Percentiles rank a stretch among this genome's conserved stretches.
Evolutionary conservation across 805 yeast genomes (phyloP).

Genomic region (Grigorovia transvaalensis): DNA sequence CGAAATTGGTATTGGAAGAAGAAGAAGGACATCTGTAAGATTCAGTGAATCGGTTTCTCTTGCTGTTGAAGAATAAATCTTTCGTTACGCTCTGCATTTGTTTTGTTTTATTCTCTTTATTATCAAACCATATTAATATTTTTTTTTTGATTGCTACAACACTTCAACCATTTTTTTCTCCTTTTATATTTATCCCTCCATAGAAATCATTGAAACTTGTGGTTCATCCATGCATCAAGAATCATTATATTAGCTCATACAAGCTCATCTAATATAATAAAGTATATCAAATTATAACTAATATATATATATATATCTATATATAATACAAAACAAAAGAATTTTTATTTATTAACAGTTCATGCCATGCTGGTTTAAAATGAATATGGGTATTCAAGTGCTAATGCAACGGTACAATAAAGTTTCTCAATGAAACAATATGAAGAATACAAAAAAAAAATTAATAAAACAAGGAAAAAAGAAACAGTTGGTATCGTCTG

Average conservation of each 20-base stretch:
- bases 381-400: too few relatives aligned
- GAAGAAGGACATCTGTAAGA: slow-evolving; percentile 55
- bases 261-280: background rate
- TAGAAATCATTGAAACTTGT: too few relatives aligned
- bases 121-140: too few relatives aligned
- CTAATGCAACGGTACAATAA: too few relatives aligned
- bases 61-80: slow-evolving; percentile 30
- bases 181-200: too few relatives aligned
- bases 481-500: background rate
- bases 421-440: too few relatives aligned
- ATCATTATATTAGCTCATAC: background rate
- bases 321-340: background rate
- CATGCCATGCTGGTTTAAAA: background rate
- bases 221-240: too few relatives aligned
- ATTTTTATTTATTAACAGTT: background rate
- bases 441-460: too few relatives aligned
- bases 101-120: background rate
- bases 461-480: background rate
- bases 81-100: too few relatives aligned
- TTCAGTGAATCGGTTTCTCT: slow-evolving; percentile 53
- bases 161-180: too few relatives aligned
- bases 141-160: too few relatives aligned
- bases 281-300: background rate
- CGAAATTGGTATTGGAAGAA: slow-evolving; percentile 14
- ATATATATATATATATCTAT: background rate